These are phyloP conservation scores for Leucocoprinus leucothites DNA, from an alignment of 768 basidiomycete species.

Conservation along the genomic window DNA sequence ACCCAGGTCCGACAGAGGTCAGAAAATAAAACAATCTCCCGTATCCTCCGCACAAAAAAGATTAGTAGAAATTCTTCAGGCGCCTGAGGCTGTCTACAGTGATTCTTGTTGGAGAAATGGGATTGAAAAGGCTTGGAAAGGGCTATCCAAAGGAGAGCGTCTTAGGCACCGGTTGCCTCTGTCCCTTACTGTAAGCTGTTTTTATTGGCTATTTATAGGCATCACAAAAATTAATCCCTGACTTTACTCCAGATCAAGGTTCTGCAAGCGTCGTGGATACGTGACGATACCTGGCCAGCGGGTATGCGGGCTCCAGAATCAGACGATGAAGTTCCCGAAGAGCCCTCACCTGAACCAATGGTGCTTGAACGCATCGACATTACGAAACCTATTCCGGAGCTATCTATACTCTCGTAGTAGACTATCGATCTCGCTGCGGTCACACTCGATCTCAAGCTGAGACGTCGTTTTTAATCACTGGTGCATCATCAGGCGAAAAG, in stretches of 20 bases:
- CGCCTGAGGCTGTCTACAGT: slow-evolving; percentile 43
- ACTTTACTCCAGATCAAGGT: slow-evolving; percentile 56
- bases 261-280: slow-evolving; percentile 70
- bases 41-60: slow-evolving; percentile 37
- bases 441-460: too few species aligned
- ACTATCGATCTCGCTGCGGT: too few species aligned
- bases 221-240: slow-evolving; percentile 8
- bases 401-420: not conserved
- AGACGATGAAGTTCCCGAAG: slow-evolving; percentile 42
- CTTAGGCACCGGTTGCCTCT: slow-evolving; percentile 65
- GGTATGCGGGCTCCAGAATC: slow-evolving; percentile 58
- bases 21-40: slow-evolving; percentile 11
- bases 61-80: slow-evolving; percentile 48
- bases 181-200: slow-evolving; percentile 51
- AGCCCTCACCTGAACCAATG: not conserved
- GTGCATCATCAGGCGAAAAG: not conserved
- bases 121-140: slow-evolving; percentile 61
- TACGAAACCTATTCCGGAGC: not conserved
- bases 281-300: slow-evolving; percentile 74
- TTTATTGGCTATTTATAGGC: slow-evolving; percentile 1
- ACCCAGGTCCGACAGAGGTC: slow-evolving; percentile 19
- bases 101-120: slow-evolving; percentile 56
- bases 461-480: not conserved
- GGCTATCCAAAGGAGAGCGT: slow-evolving; percentile 52
- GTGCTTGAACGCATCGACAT: not conserved